Base-by-base conservation (phyloP, 2,329 filamentous ascomycete species). In the Xylogone sp. region DNA sequence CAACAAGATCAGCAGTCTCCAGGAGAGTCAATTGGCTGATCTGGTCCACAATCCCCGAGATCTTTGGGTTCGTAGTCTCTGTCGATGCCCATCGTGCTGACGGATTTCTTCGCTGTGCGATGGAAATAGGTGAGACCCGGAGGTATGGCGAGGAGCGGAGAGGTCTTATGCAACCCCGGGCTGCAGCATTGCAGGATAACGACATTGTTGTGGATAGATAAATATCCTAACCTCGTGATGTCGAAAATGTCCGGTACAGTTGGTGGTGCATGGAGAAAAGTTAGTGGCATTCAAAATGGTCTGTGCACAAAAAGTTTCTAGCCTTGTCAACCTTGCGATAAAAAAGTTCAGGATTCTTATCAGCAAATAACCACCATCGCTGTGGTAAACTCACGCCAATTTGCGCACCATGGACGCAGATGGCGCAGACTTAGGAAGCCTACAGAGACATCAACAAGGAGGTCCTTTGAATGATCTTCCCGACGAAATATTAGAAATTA, bases 21-120 rank as follows among this genome's bases (percentile, higher is more conserved):
- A 99, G 77, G 53, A 99, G 81, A 43, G 92, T 99, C 82, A 99
- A 87, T 82, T 94, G 86, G 75, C 93, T 96, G 73, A 99, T 99
- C 75, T 99, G 92, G 71, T 99, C 92, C 67, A 99, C 94, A 67
- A 99, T 99, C 54, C 82, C 83, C 63, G 86, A 74, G 65, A 99
- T 96, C 82, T 99, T 99, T 57, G 94, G 91, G 75, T 89, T 96
- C 52, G 77, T 73, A 52, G 83, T 84, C 64, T 92, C 88, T 63
- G 90, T 92, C 57, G 90, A 93, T 73, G 94, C 88, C 87, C 90
- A 92, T 82, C 94, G 84, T 75, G 83, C 68, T 59, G 71, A 68
- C 42, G 72, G 64, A 60, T 71, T 73, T 66, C 75, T 75, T 63
- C 62, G 56, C 43, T 69, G 77, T 70, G 75, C 74, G 50, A 75